A percentile compares a stretch with the other conserved stretches of the same genome.
These are phyloP conservation scores for Pharnaceum exiguum DNA, from an alignment of 148 eudicot genomes.

Conservation along the genomic window DNA sequence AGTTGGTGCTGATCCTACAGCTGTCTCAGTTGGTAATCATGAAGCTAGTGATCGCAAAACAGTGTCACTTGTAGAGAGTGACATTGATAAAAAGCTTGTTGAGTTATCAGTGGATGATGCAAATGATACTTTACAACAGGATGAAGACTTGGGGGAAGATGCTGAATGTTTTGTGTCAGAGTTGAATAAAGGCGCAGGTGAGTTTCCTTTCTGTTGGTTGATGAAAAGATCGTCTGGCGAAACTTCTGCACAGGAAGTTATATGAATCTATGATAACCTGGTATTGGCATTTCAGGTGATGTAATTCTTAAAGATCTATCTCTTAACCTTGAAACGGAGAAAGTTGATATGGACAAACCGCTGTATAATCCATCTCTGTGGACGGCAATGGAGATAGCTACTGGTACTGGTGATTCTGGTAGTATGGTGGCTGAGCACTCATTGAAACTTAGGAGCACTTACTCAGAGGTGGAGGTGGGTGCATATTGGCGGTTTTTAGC, in stretches of 20 bases:
- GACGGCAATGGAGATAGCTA: conserved; percentile 81
- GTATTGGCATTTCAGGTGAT: conserved; percentile 19
- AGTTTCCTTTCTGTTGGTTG: conserved; percentile 25
- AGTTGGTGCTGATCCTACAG: not conserved
- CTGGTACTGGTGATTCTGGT: conserved; percentile 70
- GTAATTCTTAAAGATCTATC: conserved; percentile 26
- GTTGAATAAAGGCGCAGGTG: conserved; percentile 23
- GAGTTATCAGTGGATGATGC: conserved; percentile 27
- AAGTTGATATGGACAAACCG: conserved; percentile 16
- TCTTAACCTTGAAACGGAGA: conserved; percentile 18
- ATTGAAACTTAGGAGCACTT: conserved; percentile 70
- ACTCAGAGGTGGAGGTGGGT: conserved; percentile 85
- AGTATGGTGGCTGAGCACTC: conserved; percentile 53
- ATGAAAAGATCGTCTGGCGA: conserved; percentile 4
- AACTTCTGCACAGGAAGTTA: not conserved
- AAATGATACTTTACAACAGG: conserved; percentile 24
- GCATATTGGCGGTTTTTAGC: too few relatives aligned
- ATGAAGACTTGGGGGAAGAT: conserved; percentile 35
- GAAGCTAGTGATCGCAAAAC: conserved; percentile 8
- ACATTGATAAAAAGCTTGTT: conserved; percentile 30
- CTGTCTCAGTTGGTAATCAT: not conserved
- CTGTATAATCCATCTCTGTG: conserved; percentile 59
- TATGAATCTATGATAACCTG: not conserved
- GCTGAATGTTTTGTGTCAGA: conserved; percentile 38
- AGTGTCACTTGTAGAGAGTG: conserved; percentile 8